These are phyloP conservation scores for Phytophthora crassamura DNA, from an alignment of 352 stramenopile species.

Conservation along the genomic window DNA sequence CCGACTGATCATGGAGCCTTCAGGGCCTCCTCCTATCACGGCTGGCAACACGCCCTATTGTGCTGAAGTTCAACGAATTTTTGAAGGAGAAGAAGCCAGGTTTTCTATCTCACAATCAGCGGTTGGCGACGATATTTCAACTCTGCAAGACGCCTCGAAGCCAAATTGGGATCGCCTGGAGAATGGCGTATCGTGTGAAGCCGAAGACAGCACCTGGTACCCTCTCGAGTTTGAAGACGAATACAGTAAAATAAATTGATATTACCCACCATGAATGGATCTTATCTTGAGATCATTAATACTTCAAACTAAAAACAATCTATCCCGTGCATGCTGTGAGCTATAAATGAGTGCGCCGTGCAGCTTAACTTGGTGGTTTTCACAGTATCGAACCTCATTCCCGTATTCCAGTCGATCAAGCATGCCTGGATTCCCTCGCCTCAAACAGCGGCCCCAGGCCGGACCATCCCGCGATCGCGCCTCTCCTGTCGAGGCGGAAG, in stretches of 20 bases:
- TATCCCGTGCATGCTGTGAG: not conserved
- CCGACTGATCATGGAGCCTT: not conserved
- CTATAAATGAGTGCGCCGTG: not conserved
- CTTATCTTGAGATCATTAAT: no score
- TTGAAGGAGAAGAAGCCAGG: constrained; percentile 2
- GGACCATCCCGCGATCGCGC: not conserved
- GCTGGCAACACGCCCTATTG: constrained; percentile 36
- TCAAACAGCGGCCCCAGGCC: not conserved
- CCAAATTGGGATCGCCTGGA: constrained; percentile 7
- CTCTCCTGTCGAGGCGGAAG: not conserved
- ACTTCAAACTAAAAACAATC: no score
- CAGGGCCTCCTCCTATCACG: constrained; percentile 12
- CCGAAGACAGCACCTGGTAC: constrained; percentile 3
- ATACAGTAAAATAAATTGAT: constrained; percentile 12
- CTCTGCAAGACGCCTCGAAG: constrained; percentile 4
- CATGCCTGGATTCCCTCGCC: not conserved
- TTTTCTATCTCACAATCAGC: constrained; percentile 11
- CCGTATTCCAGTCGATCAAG: not conserved
- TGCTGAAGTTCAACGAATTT: constrained; percentile 17
- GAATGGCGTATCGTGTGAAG: not conserved
- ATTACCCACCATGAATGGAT: not conserved
- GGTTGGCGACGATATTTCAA: not conserved
- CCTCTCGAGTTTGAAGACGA: constrained; percentile 22
- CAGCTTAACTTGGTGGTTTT: not conserved
- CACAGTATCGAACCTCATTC: not conserved